Conservation (phyloP, 176 grass and related monocot genomes). For the bread wheat (Triticum aestivum) region IWGSC_CS_RefSeq_v2.1 NC_057812.1:474899850-474900349, state of each 20-base stretch:
- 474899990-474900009: neutral
- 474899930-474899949: neutral
- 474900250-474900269: neutral
- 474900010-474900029: neutral
- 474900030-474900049: neutral
- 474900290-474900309: slow-evolving; percentile 70
- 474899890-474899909: slow-evolving; percentile 6
- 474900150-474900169: neutral
- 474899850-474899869: slow-evolving; percentile 29
- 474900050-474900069: neutral
- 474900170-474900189: slow-evolving; percentile 14
- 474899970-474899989: neutral
- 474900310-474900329: slow-evolving; percentile 72
- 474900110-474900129: slow-evolving; percentile 8
- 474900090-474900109: neutral
- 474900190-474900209: neutral
- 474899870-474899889: neutral
- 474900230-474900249: slow-evolving; percentile 21
- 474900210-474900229: slow-evolving; percentile 21
- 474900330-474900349: slow-evolving; percentile 67
- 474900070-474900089: neutral
- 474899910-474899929: slow-evolving; percentile 8
- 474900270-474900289: slow-evolving; percentile 26
- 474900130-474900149: neutral
- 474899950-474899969: slow-evolving; percentile 17